Percentiles rank a stretch among this genome's conserved stretches.
Evolutionary conservation across 1,139 yeast genomes (phyloP).

Genomic region (Yamadazyma diddensiae): DNA sequence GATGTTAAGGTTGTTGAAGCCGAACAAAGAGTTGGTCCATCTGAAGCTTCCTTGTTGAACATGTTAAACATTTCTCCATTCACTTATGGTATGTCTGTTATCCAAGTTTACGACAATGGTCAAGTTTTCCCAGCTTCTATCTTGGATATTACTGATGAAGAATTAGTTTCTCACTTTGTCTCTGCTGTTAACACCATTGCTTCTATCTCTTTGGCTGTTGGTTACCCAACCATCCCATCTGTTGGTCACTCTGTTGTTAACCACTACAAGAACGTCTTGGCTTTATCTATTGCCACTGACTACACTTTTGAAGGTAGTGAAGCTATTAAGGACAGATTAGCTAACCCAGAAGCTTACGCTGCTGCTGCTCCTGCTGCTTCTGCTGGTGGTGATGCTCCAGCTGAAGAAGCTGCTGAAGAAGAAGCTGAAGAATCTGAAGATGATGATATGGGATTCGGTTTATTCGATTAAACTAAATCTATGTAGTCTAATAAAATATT

Average conservation of each 20-base stretch:
- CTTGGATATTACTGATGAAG: constrained; percentile 98
- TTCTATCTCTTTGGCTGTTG: constrained; percentile 93
- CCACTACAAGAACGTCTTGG: constrained; percentile 98
- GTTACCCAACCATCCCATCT: constrained; percentile 99
- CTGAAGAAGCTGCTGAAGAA: constrained; percentile 62
- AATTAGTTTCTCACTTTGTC: constrained; percentile 88
- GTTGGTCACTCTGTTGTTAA: constrained; percentile 98
- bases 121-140: constrained; percentile 95
- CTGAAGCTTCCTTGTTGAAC: constrained; percentile 98
- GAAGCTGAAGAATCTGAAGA: constrained; percentile 65
- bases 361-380: constrained; percentile 97
- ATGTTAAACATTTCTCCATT: constrained; percentile 99
- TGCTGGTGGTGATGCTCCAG: constrained; percentile 78
- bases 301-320: constrained; percentile 99
- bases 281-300: constrained; percentile 97
- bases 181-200: constrained; percentile 93
- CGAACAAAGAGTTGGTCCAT: constrained; percentile 92
- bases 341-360: constrained; percentile 86
- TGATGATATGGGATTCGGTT: constrained; percentile 15
- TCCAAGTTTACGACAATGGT: constrained; percentile 97
- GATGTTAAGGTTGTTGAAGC: constrained; percentile 94
- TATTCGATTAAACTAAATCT: constrained; percentile 68
- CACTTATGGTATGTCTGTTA: constrained; percentile 97
- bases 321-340: constrained; percentile 96
- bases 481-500: constrained; percentile 4